A percentile compares a stretch with the other conserved stretches of the same genome.
Evolutionary conservation across 2,329 filamentous ascomycete species (phyloP).

Genomic region (Colletotrichum magnum): DNA sequence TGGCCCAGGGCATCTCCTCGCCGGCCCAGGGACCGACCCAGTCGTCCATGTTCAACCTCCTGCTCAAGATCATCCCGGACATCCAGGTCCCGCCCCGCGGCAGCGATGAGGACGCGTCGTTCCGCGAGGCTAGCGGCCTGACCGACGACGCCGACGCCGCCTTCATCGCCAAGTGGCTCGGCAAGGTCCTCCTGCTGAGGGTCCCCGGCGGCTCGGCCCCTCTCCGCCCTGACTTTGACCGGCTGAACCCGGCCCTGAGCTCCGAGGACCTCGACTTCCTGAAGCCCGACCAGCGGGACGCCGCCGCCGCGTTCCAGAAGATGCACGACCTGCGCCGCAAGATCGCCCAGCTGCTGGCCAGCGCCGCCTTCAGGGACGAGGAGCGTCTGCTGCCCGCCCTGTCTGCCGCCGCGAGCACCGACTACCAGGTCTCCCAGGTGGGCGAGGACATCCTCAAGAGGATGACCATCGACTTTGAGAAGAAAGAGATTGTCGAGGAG

Average conservation of each 20-base stretch:
- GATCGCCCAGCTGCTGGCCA: slow-evolving; percentile 80
- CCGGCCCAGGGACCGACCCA: slow-evolving; percentile 49
- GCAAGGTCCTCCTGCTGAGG: slow-evolving; percentile 79
- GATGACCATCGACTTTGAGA: slow-evolving; percentile 81
- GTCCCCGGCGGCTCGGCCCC: slow-evolving; percentile 47
- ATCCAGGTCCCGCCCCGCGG: slow-evolving; percentile 82
- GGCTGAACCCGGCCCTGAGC: slow-evolving; percentile 68
- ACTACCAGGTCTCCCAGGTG: slow-evolving; percentile 85
- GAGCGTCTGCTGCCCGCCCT: slow-evolving; percentile 89
- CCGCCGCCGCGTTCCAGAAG: slow-evolving; percentile 45
- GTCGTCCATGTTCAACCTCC: slow-evolving; percentile 83
- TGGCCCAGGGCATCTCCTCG: slow-evolving; percentile 76
- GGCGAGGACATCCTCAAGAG: slow-evolving; percentile 92
- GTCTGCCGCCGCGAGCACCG: slow-evolving; percentile 85
- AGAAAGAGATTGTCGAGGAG: slow-evolving; percentile 70
- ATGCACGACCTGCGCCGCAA: slow-evolving; percentile 68
- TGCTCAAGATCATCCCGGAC: slow-evolving; percentile 81
- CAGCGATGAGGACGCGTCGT: slow-evolving; percentile 80
- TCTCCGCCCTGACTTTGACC: slow-evolving; percentile 41
- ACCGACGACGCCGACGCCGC: slow-evolving; percentile 76
- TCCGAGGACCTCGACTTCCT: slow-evolving; percentile 78
- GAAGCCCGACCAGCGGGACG: slow-evolving; percentile 68
- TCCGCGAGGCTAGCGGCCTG: slow-evolving; percentile 78
- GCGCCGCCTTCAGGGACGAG: slow-evolving; percentile 85
- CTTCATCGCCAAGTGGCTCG: slow-evolving; percentile 82